Base-by-base conservation (phyloP, 129 eudicot genomes). In the Saussurea involucrata region DNA sequence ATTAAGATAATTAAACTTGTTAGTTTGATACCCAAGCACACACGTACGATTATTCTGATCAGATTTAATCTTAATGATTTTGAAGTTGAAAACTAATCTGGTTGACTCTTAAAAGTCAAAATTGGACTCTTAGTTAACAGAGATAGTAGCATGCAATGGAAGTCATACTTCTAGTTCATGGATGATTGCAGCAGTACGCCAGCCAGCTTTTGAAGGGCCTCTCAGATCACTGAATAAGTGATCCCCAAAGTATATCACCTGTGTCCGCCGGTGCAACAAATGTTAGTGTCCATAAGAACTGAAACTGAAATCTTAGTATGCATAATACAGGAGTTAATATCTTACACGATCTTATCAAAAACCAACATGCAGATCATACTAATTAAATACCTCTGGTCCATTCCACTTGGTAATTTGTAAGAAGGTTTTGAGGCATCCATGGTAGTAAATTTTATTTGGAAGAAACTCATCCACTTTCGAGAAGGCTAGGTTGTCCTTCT, bases 161-260 rank as follows among this genome's bases (percentile, higher is more conserved):
- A 57, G 13, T 12, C 85, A 15, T 85, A 95, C 99, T 80, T 92
- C 96, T 81, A 95, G 83, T 82, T 95, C 99, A 70, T 92, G 92
- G 80, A 95, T 85, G 63, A 95, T 92, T 40, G 97, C 99, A 83
- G 99, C 99, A 32, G 99, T 95, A 69, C 95, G 97, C 99, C 99
- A 95, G 17, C 99, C 97, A 49, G 99, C 96, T 83, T 90, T 95
- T 18, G 97, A 92, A 76, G 99, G 99, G 66, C 99, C 99, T 76
- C 97, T 88, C n/a, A 95, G 85, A 83, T 95, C 99, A 73, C 99
- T 95, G 81, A 92, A 92, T 24, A 95, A 88, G 85, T 95, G 99
- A 80, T 95, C 99, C 64, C 97, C 99, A 77, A 95, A 95, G 86
- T 95, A 95, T 78, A 95, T 95, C 65, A 95, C 99, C 99, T 95